Evolutionary conservation across 768 basidiomycete genomes (phyloP).

Genomic region (Leccinum uliginosum): DNA sequence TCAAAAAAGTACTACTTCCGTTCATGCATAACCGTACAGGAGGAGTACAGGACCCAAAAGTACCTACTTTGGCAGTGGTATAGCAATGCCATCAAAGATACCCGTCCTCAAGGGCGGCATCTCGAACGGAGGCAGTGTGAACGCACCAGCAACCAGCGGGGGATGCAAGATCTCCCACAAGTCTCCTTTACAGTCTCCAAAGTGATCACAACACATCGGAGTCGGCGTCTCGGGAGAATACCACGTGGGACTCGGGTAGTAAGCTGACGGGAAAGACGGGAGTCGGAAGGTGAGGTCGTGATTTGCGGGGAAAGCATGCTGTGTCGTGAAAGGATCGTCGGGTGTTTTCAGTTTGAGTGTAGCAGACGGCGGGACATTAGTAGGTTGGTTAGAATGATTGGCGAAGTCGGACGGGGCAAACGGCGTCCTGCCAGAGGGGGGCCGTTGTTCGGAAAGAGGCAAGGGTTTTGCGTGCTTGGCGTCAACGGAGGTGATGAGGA

Average conservation of each 20-base stretch:
- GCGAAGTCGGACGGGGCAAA: conserved; percentile 8
- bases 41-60: not conserved
- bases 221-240: conserved; percentile 24
- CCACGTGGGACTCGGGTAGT: not conserved
- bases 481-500: conserved; percentile 24
- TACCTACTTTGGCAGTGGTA: not conserved
- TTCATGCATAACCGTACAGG: not conserved
- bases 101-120: conserved; percentile 15
- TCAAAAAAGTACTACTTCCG: not conserved
- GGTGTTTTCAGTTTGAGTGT: not conserved
- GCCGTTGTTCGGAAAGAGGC: conserved; percentile 9
- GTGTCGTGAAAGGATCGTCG: conserved; percentile 18
- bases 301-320: not conserved
- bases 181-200: conserved; percentile 21
- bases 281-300: conserved; percentile 12
- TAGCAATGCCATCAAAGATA: conserved; percentile 10
- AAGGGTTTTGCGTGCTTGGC: conserved; percentile 22
- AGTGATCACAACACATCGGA: conserved; percentile 22
- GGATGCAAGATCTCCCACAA: conserved; percentile 25
- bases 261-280: conserved; percentile 6
- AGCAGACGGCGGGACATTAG: not conserved
- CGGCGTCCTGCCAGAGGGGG: conserved; percentile 9
- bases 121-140: conserved; percentile 23
- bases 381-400: conserved; percentile 7
- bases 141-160: conserved; percentile 15